These are phyloP conservation scores for Hyphodiscus hymeniophilus DNA, from an alignment of 495 filamentous ascomycete species.

Conservation along the genomic window DNA sequence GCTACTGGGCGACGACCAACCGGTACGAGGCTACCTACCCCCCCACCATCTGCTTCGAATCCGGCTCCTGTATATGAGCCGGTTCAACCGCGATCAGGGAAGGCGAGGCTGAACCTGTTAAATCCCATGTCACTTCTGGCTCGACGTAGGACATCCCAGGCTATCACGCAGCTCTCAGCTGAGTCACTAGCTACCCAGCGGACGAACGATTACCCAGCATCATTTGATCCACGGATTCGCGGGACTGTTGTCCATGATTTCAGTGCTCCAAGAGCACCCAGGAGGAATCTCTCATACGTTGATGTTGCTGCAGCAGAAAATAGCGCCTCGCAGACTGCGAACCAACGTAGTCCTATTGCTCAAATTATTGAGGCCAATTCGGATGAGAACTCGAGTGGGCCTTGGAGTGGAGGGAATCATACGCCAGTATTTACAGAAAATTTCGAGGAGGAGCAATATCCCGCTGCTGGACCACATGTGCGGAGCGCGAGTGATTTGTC, in stretches of 20 bases:
- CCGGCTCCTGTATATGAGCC: conserved; percentile 16
- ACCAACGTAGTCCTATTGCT: conserved; percentile 14
- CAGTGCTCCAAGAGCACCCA: conserved; percentile 63
- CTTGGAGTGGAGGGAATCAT: conserved; percentile 30
- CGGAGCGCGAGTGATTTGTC: conserved; percentile 31
- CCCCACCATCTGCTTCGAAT: conserved; percentile 18
- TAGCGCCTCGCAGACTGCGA: conserved; percentile 9
- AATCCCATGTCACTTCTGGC: conserved; percentile 62
- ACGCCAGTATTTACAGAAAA: conserved; percentile 61
- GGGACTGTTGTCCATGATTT: conserved; percentile 88
- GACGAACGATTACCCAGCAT: conserved; percentile 36
- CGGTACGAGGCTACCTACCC: conserved; percentile 31
- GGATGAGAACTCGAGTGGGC: conserved; percentile 10
- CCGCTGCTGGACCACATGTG: conserved; percentile 30
- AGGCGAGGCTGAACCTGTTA: conserved; percentile 55
- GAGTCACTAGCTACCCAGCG: conserved; percentile 12
- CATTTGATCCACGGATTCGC: conserved; percentile 75
- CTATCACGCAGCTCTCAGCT: conserved; percentile 35
- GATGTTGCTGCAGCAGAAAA: conserved; percentile 20
- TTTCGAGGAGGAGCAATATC: conserved; percentile 53
- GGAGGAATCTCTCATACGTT: conserved; percentile 39
- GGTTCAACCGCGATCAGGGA: conserved; percentile 26
- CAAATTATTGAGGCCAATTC: conserved; percentile 6
- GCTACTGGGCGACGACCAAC: conserved; percentile 16
- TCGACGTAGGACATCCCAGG: conserved; percentile 47